phyloP scores from a whole-genome alignment of 257 asterid genomes.

The Fraxinus pennsylvanica region DNA sequence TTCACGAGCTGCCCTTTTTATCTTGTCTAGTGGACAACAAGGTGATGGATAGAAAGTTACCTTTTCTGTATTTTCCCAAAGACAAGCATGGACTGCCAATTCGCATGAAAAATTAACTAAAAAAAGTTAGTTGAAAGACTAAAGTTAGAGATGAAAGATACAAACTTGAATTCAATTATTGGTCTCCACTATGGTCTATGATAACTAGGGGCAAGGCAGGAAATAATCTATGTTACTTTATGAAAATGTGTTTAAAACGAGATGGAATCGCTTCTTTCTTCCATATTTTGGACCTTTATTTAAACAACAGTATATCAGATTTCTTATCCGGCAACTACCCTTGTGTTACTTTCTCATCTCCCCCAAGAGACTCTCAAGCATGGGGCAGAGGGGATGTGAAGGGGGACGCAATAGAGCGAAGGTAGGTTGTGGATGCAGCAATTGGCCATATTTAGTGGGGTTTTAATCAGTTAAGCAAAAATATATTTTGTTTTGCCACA shows the following conservation, averaged over 20 bases:
- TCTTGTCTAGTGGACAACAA: not conserved
- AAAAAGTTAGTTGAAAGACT: not conserved
- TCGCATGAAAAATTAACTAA: not conserved
- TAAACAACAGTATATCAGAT: no score
- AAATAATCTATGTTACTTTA: no score
- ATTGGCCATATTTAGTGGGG: not conserved
- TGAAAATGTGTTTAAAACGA: no score
- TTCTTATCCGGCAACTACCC: no score
- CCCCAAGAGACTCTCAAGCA: not conserved
- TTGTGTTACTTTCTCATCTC: not conserved
- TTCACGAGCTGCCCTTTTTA: conserved; percentile 3
- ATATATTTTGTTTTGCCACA: not conserved
- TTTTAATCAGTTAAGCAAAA: not conserved
- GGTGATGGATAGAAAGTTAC: not conserved
- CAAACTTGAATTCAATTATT: not conserved
- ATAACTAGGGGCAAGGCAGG: no score
- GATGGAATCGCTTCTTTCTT: no score
- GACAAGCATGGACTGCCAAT: not conserved
- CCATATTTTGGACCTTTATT: no score
- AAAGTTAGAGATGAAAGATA: not conserved
- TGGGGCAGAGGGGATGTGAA: not conserved
- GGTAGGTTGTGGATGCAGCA: not conserved
- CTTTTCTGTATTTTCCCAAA: not conserved
- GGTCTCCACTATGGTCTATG: not conserved
- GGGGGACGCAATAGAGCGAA: no score